Conservation (phyloP, 2,329 filamentous ascomycete species). For the Bisporella sp. region DNA sequence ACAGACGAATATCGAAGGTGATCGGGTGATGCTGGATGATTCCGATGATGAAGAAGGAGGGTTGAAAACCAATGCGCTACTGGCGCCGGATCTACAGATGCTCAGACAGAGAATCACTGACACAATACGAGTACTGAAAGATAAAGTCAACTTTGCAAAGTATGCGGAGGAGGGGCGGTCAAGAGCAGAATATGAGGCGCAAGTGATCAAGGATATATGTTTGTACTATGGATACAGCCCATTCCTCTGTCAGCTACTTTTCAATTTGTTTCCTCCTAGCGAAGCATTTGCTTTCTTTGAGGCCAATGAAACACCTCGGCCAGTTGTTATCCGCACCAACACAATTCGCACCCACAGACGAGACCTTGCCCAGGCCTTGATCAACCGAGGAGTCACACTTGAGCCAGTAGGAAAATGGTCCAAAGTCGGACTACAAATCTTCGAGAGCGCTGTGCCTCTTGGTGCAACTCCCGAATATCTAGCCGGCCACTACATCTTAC, state of each 20-base stretch:
- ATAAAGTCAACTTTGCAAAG: slow-evolving; percentile 62
- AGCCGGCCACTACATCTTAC: slow-evolving; percentile 94
- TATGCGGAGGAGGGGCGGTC: slow-evolving; percentile 74
- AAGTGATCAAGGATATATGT: slow-evolving; percentile 87
- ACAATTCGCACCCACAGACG: slow-evolving; percentile 71
- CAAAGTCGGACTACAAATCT: slow-evolving; percentile 94
- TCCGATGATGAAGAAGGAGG: slow-evolving; percentile 55
- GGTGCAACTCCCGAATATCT: slow-evolving; percentile 97
- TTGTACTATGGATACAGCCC: slow-evolving; percentile 95
- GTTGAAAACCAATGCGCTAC: slow-evolving; percentile 51
- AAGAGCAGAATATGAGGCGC: slow-evolving; percentile 78
- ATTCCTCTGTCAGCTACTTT: slow-evolving; percentile 93
- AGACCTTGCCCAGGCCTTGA: slow-evolving; percentile 86
- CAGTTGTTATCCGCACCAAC: slow-evolving; percentile 94
- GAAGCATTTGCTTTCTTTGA: slow-evolving; percentile 99
- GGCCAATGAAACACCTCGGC: slow-evolving; percentile 90
- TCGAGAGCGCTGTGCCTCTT: slow-evolving; percentile 72
- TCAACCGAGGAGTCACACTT: slow-evolving; percentile 92
- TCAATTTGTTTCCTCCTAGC: slow-evolving; percentile 82
- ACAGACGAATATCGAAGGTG: slow-evolving; percentile 87
- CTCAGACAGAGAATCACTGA: slow-evolving; percentile 86
- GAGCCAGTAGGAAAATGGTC: slow-evolving; percentile 98
- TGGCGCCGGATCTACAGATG: slow-evolving; percentile 86
- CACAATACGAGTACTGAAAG: slow-evolving; percentile 83
- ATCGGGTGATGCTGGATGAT: slow-evolving; percentile 59